These are phyloP conservation scores for Xylaria hypoxylon DNA, from an alignment of 2,329 filamentous ascomycete species.

Conservation along the genomic window DNA sequence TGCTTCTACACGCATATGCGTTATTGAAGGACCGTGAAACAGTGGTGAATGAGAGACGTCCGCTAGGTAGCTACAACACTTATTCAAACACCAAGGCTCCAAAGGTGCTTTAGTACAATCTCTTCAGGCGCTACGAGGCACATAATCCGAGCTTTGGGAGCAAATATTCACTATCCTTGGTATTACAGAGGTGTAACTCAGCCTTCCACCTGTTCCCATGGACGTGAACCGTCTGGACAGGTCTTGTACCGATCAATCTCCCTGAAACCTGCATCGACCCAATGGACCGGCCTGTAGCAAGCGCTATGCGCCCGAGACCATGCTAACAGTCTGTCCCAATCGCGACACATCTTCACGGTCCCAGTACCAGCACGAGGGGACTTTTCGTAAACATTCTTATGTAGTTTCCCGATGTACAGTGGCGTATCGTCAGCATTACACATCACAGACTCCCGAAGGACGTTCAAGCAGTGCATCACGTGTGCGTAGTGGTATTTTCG, in stretches of 20 bases:
- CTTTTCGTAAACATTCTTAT: background rate
- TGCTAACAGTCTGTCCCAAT: slow-evolving; percentile 31
- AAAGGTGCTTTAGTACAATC: no score
- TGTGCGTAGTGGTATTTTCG: background rate
- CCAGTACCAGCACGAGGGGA: slow-evolving; percentile 16
- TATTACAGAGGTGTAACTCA: no score
- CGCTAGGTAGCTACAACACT: no score
- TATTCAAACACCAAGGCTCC: no score
- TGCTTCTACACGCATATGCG: no score
- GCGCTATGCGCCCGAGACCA: slow-evolving; percentile 36
- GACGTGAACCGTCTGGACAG: slow-evolving; percentile 35
- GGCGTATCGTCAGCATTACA: background rate
- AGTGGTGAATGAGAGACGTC: no score
- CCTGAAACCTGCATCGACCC: background rate
- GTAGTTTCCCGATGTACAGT: background rate
- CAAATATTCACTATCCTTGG: no score
- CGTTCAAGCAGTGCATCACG: background rate
- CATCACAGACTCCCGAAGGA: background rate
- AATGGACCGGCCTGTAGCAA: slow-evolving; percentile 35
- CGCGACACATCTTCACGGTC: slow-evolving; percentile 37
- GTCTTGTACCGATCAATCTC: background rate
- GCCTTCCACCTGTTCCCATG: slow-evolving; percentile 31
- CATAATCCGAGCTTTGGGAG: no score
- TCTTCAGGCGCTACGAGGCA: no score
- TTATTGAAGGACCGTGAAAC: no score